Conservation (phyloP, 495 filamentous ascomycete species). For the Annulohypoxylon stygium region DNA sequence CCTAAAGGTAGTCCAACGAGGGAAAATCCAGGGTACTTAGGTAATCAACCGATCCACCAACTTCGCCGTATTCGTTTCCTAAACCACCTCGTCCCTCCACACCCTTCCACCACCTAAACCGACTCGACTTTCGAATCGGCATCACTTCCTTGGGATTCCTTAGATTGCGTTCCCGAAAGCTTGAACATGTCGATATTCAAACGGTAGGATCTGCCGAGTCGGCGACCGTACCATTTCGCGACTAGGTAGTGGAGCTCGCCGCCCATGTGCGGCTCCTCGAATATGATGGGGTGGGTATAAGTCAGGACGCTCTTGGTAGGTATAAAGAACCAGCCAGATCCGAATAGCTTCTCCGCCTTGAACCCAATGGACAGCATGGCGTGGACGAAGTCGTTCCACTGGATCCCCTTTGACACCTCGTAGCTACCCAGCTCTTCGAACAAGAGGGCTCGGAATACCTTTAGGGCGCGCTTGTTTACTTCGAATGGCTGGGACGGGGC, state of each 20-base stretch:
- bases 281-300: conserved; percentile 55
- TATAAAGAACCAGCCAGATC: conserved; percentile 67
- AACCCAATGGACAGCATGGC: conserved; percentile 65
- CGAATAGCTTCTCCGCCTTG: conserved; percentile 62
- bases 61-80: background rate
- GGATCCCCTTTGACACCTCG: conserved; percentile 53
- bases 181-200: conserved; percentile 14
- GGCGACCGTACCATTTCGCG: conserved; percentile 14
- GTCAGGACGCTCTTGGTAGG: conserved; percentile 45
- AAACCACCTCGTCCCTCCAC: background rate
- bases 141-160: background rate
- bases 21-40: background rate
- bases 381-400: conserved; percentile 67
- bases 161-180: background rate
- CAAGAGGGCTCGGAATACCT: conserved; percentile 17
- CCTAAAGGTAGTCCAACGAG: conserved; percentile 6
- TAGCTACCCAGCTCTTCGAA: conserved; percentile 8
- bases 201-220: background rate
- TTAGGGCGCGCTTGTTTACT: conserved; percentile 28
- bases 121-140: background rate
- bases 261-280: conserved; percentile 63
- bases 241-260: background rate
- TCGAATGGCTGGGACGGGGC: background rate
- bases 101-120: background rate
- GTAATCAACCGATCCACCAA: background rate